Base-by-base conservation (phyloP, 2,329 filamentous ascomycete genomes). In the Penicillium sp. region DNA sequence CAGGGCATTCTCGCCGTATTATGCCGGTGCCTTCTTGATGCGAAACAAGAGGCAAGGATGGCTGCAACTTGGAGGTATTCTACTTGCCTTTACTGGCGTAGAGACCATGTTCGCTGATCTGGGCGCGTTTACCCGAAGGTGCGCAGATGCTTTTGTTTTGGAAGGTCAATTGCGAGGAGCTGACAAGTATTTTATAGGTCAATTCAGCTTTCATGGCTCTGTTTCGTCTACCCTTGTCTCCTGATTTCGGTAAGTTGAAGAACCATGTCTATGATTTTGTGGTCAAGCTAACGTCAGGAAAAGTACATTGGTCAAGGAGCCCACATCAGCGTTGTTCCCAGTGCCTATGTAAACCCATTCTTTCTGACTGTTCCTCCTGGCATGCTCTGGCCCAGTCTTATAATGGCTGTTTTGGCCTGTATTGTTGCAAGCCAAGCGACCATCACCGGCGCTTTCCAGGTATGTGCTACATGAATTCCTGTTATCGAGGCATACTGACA, bases 401-500 rank as follows among this genome's bases (percentile, higher is more conserved):
- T 92, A 3, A 74, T 91, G 46, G 87, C 88, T 0, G 80, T 91
- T 8, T 73, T 69, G 9, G 66, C 67, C 5, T 65, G 59, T 25
- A 84, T 92, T 62, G 88, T 92, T 11, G 89, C 89, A 0, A 89
- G 85, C 4, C 89, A 92, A 61, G 89, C 89, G 9, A 87, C 92
- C 75, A 90, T 92, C 49, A 92, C 89, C 0, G 85, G 84, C 7
- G 85, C 86, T 0, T 92, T 92, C 60, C 88, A 89, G 72, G 77
- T 83, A 69, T 55, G 51, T 31, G 11, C 1, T 18, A n/a, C 7
- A 18, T 18, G 33, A 8, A 18, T 37, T 4, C 2, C 3, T 9
- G 9, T 18, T 37, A 18, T 37, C n/a, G 12, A 37, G n/a, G 15
- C 18, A 4, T 6, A 22, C 44, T 46, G 5, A 31, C 26, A 14